A percentile compares a stretch with the other conserved stretches of the same genome.
Conservation (phyloP, 345 rosid species). For the Corchorus capsularis region DNA sequence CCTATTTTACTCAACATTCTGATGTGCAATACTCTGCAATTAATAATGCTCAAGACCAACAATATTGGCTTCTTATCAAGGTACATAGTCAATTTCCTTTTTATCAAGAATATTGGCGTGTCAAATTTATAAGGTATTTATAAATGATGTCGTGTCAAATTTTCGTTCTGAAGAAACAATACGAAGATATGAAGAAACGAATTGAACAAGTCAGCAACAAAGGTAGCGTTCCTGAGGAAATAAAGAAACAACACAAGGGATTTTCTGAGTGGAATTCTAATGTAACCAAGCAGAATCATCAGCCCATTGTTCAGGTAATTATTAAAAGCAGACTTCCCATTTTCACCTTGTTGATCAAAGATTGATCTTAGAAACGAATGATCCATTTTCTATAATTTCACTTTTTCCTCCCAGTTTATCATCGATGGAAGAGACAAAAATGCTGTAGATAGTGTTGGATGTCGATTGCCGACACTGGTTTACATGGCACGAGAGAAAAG, state of each 20-base stretch:
- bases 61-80: conserved; percentile 24
- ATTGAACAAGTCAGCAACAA: conserved; percentile 3
- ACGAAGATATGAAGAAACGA: conserved; percentile 24
- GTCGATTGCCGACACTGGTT: conserved; percentile 41
- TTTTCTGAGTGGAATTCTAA: conserved; percentile 18
- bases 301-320: conserved; percentile 23
- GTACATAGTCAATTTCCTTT: no score
- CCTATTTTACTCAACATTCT: conserved; percentile 40
- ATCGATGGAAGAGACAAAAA: conserved; percentile 32
- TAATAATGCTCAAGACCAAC: conserved; percentile 13
- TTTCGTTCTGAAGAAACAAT: conserved; percentile 10
- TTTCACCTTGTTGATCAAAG: not conserved
- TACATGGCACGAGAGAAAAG: conserved; percentile 54
- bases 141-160: no score
- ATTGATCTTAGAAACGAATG: not conserved
- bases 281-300: conserved; percentile 20
- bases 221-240: conserved; percentile 18
- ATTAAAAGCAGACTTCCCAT: not conserved
- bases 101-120: no score
- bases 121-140: no score
- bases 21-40: not conserved
- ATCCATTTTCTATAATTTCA: not conserved
- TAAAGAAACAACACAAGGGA: conserved; percentile 15
- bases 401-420: conserved; percentile 23
- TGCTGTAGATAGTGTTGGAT: conserved; percentile 35